Evolutionary conservation across 148 eudicot species (phyloP), one percentile per base, ranked within the genome.

Genomic region (Chenopodium berlandieri): DNA sequence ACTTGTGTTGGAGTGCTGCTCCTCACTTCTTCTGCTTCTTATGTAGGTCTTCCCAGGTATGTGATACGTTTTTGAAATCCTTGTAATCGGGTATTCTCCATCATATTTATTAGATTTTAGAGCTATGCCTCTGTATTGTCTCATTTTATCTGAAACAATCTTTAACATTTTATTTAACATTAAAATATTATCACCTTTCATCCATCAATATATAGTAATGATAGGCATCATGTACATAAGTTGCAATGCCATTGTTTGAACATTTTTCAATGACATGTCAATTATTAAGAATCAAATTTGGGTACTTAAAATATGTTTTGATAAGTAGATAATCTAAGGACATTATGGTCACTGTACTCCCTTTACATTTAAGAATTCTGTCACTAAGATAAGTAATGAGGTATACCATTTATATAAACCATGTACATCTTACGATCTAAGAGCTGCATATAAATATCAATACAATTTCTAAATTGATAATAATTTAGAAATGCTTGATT

Each of bases 1-100:
- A 78, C 86, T n/a, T 87, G 89, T 78, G 14, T 77, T 13, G 91
- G 91, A 48, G 85, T 82, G 70, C 82, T 90, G 67, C 82, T 86
- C 60, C 90, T 90, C 77, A 78, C 93, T 79, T 89, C 85, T 75
- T 82, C 91, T 73, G 89, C 89, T 81, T 88, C 93, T 81, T 84
- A 81, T 46, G 65, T 84, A 47, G 79, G 78, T 23, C 86, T 90
- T 86, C 86, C 86, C 56, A 83, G 84, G 93, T 90, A 75, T 62
- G 75, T 70, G 17, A 19, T 50, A 72, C 12, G 12, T 52, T 52
- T 10, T 10, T 14, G 56, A 40, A 40, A 40, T 40, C 44, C 44
- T 40, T 40, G 0, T 40, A 40, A 40, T 40, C 1, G 44, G 44
- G 44, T 40, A 40, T 25, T 66, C 12, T 66, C 22, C 7, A 32